These are phyloP conservation scores for Cenchrus americanus DNA, from an alignment of 176 grass and related monocot species.

Conservation along the genomic window DNA sequence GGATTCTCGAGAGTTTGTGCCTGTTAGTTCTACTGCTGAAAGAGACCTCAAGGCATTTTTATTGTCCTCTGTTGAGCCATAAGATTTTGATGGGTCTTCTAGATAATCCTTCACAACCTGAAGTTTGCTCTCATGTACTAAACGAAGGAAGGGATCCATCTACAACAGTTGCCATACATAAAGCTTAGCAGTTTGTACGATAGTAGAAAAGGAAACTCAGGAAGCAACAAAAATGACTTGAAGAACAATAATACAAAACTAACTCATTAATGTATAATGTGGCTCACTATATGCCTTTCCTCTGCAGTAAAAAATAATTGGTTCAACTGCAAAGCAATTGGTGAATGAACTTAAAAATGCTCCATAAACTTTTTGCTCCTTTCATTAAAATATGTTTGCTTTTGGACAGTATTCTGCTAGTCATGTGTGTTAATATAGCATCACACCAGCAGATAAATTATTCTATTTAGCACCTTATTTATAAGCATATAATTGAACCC, in stretches of 20 bases:
- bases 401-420: background rate
- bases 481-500: background rate
- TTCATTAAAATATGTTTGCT: background rate
- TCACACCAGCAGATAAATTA: background rate
- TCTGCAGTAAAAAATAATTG: background rate
- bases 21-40: slow-evolving; percentile 72
- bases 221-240: slow-evolving; percentile 32
- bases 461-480: background rate
- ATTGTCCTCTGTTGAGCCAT: slow-evolving; percentile 91
- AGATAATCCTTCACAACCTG: slow-evolving; percentile 63
- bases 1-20: slow-evolving; percentile 79
- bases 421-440: background rate
- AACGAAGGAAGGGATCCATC: slow-evolving; percentile 89
- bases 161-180: slow-evolving; percentile 28
- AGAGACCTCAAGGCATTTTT: slow-evolving; percentile 66
- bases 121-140: slow-evolving; percentile 82
- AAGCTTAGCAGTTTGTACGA: slow-evolving; percentile 3
- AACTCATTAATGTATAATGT: slow-evolving; percentile 4
- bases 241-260: background rate
- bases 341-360: background rate
- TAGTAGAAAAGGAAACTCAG: background rate
- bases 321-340: slow-evolving; percentile 12
- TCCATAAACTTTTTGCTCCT: background rate
- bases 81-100: slow-evolving; percentile 52
- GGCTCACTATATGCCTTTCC: slow-evolving; percentile 15